These are phyloP conservation scores for Perkinsus olseni DNA, from an alignment of 169 alveolate species.

Conservation along the genomic window DNA sequence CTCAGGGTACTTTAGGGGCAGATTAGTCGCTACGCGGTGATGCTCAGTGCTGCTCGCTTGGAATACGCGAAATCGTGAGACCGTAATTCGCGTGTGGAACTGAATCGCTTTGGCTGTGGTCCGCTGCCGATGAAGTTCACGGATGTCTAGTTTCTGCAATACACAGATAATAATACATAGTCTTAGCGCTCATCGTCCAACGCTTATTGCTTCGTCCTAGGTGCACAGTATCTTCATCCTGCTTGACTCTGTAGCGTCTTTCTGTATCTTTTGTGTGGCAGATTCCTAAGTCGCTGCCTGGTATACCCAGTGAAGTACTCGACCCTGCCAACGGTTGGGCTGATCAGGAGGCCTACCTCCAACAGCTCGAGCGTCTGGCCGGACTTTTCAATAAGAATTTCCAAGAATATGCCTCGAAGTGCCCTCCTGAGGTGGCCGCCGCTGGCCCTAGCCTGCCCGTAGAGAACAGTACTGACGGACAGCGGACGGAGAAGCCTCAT, in stretches of 20 bases:
- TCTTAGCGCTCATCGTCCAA: too few species aligned
- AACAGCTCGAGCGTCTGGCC: constrained; percentile 16
- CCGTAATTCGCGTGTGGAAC: too few species aligned
- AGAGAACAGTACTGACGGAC: not conserved
- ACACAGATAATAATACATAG: too few species aligned
- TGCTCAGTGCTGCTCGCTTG: too few species aligned
- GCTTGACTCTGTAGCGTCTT: too few species aligned
- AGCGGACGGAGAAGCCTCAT: not conserved
- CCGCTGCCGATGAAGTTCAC: too few species aligned
- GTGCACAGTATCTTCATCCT: too few species aligned
- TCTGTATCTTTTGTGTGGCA: not conserved
- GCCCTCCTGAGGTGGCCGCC: constrained; percentile 14
- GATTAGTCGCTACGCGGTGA: too few species aligned
- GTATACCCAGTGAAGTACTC: constrained; percentile 19
- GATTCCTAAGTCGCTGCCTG: constrained; percentile 17
- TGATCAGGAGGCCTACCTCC: not conserved
- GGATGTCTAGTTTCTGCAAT: too few species aligned
- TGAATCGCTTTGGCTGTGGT: too few species aligned
- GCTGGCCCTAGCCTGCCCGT: constrained; percentile 22
- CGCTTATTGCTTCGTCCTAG: too few species aligned
- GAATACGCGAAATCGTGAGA: too few species aligned
- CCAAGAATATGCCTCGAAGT: constrained; percentile 14
- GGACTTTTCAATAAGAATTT: constrained; percentile 21
- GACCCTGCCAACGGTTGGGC: constrained; percentile 18
- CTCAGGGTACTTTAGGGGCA: not conserved